phyloP scores from a whole-genome alignment of 78 protist genomes.

The Dictyostelium brefeldianum region DNA sequence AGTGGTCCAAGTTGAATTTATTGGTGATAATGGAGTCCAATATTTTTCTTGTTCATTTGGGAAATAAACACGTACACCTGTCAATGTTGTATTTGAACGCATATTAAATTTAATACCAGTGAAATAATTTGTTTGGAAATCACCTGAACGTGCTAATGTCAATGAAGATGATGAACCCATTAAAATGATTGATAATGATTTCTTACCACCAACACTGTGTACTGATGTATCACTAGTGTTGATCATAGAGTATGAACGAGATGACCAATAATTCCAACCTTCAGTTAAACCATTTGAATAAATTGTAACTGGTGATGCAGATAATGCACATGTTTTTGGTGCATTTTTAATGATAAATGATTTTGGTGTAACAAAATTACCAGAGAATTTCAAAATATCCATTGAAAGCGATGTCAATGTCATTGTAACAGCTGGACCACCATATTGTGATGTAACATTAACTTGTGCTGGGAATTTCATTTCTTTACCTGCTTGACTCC shows the following conservation, averaged over 20 bases:
- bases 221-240: slow-evolving; percentile 29
- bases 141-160: slow-evolving; percentile 34
- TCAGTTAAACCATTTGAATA: slow-evolving; percentile 36
- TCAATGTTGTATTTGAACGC: neutral
- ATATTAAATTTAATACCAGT: slow-evolving; percentile 52
- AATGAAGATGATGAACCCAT: slow-evolving; percentile 29
- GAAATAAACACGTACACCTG: slow-evolving; percentile 31
- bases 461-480: slow-evolving; percentile 55
- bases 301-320: slow-evolving; percentile 29
- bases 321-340: slow-evolving; percentile 26
- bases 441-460: slow-evolving; percentile 29
- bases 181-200: slow-evolving; percentile 4
- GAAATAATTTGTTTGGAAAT: slow-evolving; percentile 29
- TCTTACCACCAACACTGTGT: neutral
- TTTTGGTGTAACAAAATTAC: slow-evolving; percentile 30
- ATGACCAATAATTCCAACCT: slow-evolving; percentile 46
- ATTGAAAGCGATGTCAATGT: neutral
- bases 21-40: slow-evolving; percentile 37
- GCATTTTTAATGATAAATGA: neutral
- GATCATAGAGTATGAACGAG: slow-evolving; percentile 12
- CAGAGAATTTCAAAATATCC: neutral
- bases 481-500: slow-evolving; percentile 20
- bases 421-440: slow-evolving; percentile 12
- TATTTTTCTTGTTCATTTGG: neutral
- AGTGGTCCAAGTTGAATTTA: slow-evolving; percentile 22